Evolutionary conservation across 108 stramenopile species (phyloP).

Genomic region (Fragilariopsis cylindrus): DNA sequence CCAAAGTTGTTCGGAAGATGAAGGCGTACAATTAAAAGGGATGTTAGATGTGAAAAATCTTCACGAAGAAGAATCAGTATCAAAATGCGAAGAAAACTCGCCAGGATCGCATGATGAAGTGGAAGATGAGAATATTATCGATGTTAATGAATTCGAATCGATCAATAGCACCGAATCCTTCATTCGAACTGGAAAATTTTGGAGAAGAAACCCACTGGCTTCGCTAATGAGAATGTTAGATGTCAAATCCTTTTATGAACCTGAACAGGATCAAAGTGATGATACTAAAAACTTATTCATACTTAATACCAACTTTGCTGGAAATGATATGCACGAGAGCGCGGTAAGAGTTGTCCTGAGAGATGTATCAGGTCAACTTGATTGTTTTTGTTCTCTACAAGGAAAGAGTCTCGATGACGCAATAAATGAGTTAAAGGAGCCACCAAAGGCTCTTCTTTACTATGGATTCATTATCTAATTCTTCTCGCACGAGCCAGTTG

Average conservation of each 20-base stretch:
- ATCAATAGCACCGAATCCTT: neutral
- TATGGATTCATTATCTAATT: neutral
- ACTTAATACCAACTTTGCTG: conserved; percentile 85
- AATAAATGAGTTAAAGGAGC: neutral
- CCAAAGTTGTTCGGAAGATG: neutral
- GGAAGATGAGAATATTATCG: conserved; percentile 28
- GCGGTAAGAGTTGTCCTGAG: conserved; percentile 59
- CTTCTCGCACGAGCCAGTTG: no score
- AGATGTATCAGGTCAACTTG: conserved; percentile 19
- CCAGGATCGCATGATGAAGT: neutral
- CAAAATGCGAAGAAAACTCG: conserved; percentile 20
- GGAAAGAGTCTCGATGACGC: conserved; percentile 11
- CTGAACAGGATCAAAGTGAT: neutral
- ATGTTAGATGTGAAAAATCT: conserved; percentile 26
- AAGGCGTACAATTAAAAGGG: conserved; percentile 6
- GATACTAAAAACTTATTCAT: conserved; percentile 40
- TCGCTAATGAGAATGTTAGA: conserved; percentile 45
- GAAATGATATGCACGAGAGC: conserved; percentile 82
- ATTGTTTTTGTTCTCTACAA: neutral
- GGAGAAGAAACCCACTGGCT: conserved; percentile 57
- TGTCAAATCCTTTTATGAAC: neutral
- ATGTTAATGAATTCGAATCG: conserved; percentile 40
- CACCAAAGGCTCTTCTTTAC: conserved; percentile 9
- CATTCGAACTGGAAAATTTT: conserved; percentile 4
- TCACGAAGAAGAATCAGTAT: conserved; percentile 18